phyloP scores from a whole-genome alignment of 2,329 filamentous ascomycete species.

The Rhinocladiella similis region DNA sequence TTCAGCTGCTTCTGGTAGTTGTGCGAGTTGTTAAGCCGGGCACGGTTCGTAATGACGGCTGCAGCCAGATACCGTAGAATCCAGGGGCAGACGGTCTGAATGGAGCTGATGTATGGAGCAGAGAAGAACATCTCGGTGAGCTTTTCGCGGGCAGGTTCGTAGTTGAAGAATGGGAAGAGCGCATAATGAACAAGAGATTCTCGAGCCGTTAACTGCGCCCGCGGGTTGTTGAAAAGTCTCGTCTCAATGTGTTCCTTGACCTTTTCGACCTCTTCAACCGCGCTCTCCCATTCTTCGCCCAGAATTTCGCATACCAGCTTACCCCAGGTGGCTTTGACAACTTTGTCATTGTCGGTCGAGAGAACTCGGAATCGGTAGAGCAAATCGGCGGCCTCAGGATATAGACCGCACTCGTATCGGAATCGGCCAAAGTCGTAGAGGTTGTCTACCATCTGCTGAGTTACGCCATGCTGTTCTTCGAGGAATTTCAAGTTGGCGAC shows the following conservation, averaged over 20 bases:
- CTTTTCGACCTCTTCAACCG: slow-evolving; percentile 86
- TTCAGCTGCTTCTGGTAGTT: slow-evolving; percentile 98
- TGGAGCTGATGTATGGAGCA: slow-evolving; percentile 97
- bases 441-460: slow-evolving; percentile 90
- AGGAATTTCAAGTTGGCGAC: slow-evolving; percentile 97
- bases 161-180: slow-evolving; percentile 98
- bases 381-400: slow-evolving; percentile 83
- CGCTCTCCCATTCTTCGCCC: slow-evolving; percentile 90
- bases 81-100: slow-evolving; percentile 97
- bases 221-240: slow-evolving; percentile 91
- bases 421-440: slow-evolving; percentile 96
- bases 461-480: slow-evolving; percentile 95
- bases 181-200: slow-evolving; percentile 98
- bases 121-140: slow-evolving; percentile 97
- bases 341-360: slow-evolving; percentile 98
- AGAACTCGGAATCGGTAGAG: slow-evolving; percentile 98
- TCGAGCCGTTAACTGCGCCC: slow-evolving; percentile 93
- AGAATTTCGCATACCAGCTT: slow-evolving; percentile 96
- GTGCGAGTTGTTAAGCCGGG: slow-evolving; percentile 75
- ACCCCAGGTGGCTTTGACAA: slow-evolving; percentile 93
- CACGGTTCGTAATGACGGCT: slow-evolving; percentile 90
- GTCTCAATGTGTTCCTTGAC: slow-evolving; percentile 91
- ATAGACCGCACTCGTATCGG: slow-evolving; percentile 96
- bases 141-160: slow-evolving; percentile 83
- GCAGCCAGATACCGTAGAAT: slow-evolving; percentile 90